Percentiles rank a stretch among this genome's conserved stretches.
Conservation (phyloP, 805 yeast genomes). For the Yamadazyma olivae region DNA sequence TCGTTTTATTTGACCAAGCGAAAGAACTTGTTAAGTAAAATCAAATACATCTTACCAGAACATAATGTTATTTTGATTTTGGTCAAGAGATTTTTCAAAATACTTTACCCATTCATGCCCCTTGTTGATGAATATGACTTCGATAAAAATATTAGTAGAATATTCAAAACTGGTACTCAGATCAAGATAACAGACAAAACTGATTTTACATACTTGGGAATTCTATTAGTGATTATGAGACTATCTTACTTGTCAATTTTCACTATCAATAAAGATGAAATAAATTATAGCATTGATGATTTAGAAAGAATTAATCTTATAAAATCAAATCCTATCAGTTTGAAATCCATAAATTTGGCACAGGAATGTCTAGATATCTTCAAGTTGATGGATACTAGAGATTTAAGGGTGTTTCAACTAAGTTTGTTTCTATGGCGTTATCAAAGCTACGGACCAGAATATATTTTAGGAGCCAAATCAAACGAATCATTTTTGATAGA, state of each 20-base stretch:
- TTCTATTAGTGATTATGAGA: conserved; percentile 30
- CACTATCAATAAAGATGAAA: conserved; percentile 13
- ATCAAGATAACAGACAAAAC: no score
- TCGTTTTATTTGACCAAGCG: not conserved
- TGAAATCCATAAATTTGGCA: conserved; percentile 29
- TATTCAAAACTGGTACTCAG: no score
- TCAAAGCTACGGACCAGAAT: conserved; percentile 47
- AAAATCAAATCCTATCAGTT: conserved; percentile 26
- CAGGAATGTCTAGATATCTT: conserved; percentile 35
- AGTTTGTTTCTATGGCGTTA: conserved; percentile 50
- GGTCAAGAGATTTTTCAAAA: conserved; percentile 27
- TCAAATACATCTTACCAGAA: conserved; percentile 6
- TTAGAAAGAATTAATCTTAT: conserved; percentile 24
- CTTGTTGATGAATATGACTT: conserved; percentile 38
- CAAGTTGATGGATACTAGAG: conserved; percentile 33
- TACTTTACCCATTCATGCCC: conserved; percentile 47
- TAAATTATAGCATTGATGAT: conserved; percentile 1
- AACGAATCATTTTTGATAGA: conserved; percentile 7
- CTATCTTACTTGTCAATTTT: conserved; percentile 35
- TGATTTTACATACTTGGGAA: conserved; percentile 37
- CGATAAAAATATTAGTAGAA: conserved; percentile 6
- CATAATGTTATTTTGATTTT: conserved; percentile 3
- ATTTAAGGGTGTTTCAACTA: conserved; percentile 53
- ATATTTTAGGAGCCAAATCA: conserved; percentile 27
- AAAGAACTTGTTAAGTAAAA: conserved; percentile 1